Base-by-base conservation (phyloP, 805 yeast species). In the baker's yeast (Saccharomyces cerevisiae) region DNA sequence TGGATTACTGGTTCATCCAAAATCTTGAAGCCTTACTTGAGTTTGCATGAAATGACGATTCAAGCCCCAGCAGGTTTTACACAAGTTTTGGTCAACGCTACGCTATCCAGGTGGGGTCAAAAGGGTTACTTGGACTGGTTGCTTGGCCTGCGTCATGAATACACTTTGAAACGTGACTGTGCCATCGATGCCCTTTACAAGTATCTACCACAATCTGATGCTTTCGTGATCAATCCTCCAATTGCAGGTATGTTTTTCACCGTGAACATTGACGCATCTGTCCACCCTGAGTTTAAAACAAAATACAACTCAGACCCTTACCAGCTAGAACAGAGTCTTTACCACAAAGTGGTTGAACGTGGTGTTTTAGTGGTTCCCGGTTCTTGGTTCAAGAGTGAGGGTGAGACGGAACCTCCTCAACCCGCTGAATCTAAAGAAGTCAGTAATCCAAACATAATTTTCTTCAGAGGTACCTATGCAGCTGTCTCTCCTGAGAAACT, bases 191-290 rank as follows among this genome's bases (percentile, higher is more conserved):
- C 95, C 6, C 74, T 91, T 61, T 74, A 73, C 62, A 78, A 83
- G 61, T 75, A 78, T 70, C 69, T 86, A 68, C 71, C 71, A 51
- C 47, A 58, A 13, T 52, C 53, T 13, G 60, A 61, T 17, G 61
- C 59, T 8, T 70, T 76, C 46, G 61, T 68, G 41, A 77, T 70
- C 59, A 71, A 70, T 53, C 80, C 85, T 46, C 96, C 96, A 41
- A 82, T 80, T 47, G 95, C 95, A 2, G 96, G 96, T 69, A 87
- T 87, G 96, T 87, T 88, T 71, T 84, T 87, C 73, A 85, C 90
- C 55, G 78, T 87, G 55, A 72, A 73, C 27, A 73, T 90, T 51
- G 95, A 89, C 68, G 87, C 90, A 46, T 69, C 89, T 22, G 80
- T 82, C 69, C 97, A 90, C 69, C 96, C 96, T 32, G 80, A 82